Conservation (phyloP, 2,329 filamentous ascomycete species). For the Diaporthe eres region DNA sequence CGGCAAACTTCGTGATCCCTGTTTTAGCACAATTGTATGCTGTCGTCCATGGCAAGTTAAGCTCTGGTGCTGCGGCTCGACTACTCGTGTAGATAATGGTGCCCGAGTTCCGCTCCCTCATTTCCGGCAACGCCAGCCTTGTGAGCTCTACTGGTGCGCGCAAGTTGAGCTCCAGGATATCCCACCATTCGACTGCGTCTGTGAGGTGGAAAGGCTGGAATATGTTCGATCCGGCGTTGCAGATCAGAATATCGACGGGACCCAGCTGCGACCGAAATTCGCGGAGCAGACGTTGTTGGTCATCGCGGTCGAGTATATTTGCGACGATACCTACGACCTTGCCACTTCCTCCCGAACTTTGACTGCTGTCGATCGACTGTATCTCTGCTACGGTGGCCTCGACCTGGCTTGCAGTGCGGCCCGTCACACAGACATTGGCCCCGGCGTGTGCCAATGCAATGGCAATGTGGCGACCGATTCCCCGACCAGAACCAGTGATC, state of each 20-base stretch:
- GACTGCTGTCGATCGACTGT: background rate
- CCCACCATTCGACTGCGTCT: conserved; percentile 24
- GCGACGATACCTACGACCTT: background rate
- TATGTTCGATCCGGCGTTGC: conserved; percentile 16
- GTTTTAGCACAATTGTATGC: conserved; percentile 27
- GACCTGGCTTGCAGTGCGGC: conserved; percentile 10
- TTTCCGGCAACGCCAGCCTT: conserved; percentile 6
- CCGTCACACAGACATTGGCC: conserved; percentile 7
- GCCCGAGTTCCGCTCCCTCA: conserved; percentile 12
- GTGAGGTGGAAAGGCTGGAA: conserved; percentile 23
- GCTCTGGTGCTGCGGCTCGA: conserved; percentile 2
- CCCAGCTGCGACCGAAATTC: conserved; percentile 11
- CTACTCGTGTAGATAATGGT: conserved; percentile 16
- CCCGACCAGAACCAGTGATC: conserved; percentile 12
- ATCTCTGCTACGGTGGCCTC: background rate
- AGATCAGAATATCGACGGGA: conserved; percentile 5
- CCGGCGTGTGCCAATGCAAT: conserved; percentile 10
- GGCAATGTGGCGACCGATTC: conserved; percentile 16
- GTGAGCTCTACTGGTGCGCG: conserved; percentile 25
- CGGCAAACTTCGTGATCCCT: conserved; percentile 15
- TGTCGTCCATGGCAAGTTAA: conserved; percentile 18
- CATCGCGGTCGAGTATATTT: conserved; percentile 15
- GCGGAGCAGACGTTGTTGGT: conserved; percentile 1
- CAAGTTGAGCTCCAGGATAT: conserved; percentile 21
- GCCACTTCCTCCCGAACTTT: too few relatives aligned